These are phyloP conservation scores for Rhodotorula sp. DNA, from an alignment of 1,284 basidiomycete genomes.

Conservation along the genomic window DNA sequence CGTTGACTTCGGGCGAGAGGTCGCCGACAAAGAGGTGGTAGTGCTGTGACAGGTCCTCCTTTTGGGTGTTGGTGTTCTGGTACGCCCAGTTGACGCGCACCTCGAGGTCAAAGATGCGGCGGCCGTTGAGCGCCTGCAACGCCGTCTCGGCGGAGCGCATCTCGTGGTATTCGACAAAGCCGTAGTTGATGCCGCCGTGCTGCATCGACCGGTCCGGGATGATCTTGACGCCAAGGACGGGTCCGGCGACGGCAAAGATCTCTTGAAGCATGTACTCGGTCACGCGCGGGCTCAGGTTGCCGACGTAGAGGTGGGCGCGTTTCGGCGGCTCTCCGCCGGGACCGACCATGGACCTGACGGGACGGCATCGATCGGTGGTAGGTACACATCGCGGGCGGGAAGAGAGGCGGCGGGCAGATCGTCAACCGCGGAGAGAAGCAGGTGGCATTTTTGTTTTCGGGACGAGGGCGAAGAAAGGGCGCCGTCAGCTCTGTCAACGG, in stretches of 20 bases:
- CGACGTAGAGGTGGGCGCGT: slow-evolving; percentile 76
- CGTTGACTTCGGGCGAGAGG: slow-evolving; percentile 94
- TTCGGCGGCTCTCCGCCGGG: slow-evolving; percentile 34
- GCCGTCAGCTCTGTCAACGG: no score
- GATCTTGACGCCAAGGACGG: slow-evolving; percentile 96
- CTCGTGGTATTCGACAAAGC: slow-evolving; percentile 63
- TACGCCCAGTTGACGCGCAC: slow-evolving; percentile 57
- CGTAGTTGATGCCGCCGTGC: slow-evolving; percentile 96
- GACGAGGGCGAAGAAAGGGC: neutral
- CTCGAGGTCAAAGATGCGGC: slow-evolving; percentile 90
- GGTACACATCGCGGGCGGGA: neutral
- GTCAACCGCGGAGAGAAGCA: neutral
- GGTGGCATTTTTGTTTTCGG: neutral
- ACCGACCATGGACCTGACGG: slow-evolving; percentile 19
- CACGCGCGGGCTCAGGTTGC: slow-evolving; percentile 89
- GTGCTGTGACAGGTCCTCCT: slow-evolving; percentile 92
- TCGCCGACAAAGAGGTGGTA: slow-evolving; percentile 99
- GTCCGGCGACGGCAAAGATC: slow-evolving; percentile 47
- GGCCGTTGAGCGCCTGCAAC: slow-evolving; percentile 90
- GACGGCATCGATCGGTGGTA: no score
- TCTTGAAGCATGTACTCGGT: slow-evolving; percentile 51
- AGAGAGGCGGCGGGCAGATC: neutral
- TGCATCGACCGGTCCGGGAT: slow-evolving; percentile 97
- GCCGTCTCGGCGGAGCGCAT: slow-evolving; percentile 97
- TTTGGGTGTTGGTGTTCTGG: slow-evolving; percentile 77